Base-by-base conservation (phyloP, 2,329 filamentous ascomycete genomes). In the Ceratocystis eucalypticola region DNA sequence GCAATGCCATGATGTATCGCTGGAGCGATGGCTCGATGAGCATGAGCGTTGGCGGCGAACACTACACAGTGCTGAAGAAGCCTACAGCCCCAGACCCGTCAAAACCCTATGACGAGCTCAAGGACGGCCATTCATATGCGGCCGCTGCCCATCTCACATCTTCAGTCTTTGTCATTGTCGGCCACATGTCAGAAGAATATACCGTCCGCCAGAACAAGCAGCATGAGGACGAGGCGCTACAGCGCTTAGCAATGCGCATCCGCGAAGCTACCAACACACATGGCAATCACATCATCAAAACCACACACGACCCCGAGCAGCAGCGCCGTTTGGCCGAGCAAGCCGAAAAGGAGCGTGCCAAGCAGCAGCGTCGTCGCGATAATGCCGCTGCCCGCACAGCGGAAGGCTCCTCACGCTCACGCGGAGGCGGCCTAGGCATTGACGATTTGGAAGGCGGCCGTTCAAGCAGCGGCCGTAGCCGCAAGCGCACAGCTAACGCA, bases 1-100 rank as follows among this genome's bases (percentile, higher is more conserved):
- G 88, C 72, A 93, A 93, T 73, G 83, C 89, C 1, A 82, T 86
- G 69, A 77, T 93, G 37, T 84, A 89, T 72, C 83, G 83, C 70
- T 93, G 89, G 89, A 90, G 86, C 69, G 89, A 93, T 72, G 89
- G 89, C 33, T 90, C 87, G 3, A 77, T 89, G 17, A 91, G 88
- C 10, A 78, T 93, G 28, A 84, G 87, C n/a, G 79, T 92, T 28
- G 89, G 88, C 15, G 85, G 84, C 68, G 84, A 86, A 69, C 88
- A 92, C 71, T 92, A 87, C 77, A 87, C 91, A 72, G 81, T 92
- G 59, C 81, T 85, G 69, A 85, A 83, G 71, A 91, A 89, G 75
- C 76, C 80, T 28, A 82, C 91, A 61, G 88, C 87, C 1, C 87
- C 88, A 1, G 77, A 80, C 1, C 77, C 76, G 12, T 76, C 79